Conservation (phyloP, 345 rosid species). For the Zanthoxylum bungeanum region DNA sequence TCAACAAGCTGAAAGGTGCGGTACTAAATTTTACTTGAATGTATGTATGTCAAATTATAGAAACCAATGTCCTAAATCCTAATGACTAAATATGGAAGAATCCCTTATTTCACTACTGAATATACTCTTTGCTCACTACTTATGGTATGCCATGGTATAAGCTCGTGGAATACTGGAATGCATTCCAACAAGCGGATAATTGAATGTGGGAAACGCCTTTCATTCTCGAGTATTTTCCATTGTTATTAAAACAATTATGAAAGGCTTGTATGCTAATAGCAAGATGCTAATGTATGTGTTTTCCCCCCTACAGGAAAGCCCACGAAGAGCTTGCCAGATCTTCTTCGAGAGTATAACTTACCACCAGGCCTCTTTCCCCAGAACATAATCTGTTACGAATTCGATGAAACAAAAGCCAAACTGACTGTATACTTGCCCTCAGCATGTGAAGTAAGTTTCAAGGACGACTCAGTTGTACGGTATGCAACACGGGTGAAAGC, state of each 20-base stretch:
- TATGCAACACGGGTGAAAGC: constrained; percentile 85
- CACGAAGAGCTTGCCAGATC: constrained; percentile 69
- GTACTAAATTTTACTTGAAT: background rate
- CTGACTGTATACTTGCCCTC: constrained; percentile 72
- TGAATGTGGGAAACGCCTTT: background rate
- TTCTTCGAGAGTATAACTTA: constrained; percentile 82
- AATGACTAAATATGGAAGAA: background rate
- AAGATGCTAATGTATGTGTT: constrained; percentile 10
- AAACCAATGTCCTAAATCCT: background rate
- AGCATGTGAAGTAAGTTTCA: constrained; percentile 75
- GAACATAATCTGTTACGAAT: constrained; percentile 82
- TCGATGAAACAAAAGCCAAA: constrained; percentile 82
- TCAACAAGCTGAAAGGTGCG: constrained; percentile 92
- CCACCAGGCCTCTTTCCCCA: constrained; percentile 92
- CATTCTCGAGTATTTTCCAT: background rate
- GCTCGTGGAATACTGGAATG: background rate
- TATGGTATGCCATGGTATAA: background rate
- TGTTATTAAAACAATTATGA: background rate
- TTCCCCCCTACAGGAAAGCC: constrained; percentile 58
- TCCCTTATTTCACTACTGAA: background rate
- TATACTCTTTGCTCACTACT: background rate
- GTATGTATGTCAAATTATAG: background rate
- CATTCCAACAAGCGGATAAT: background rate
- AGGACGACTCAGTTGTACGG: constrained; percentile 78
- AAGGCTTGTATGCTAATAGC: background rate